phyloP scores from a whole-genome alignment of 331 rosid species.

The Rosa hybrid region DNA sequence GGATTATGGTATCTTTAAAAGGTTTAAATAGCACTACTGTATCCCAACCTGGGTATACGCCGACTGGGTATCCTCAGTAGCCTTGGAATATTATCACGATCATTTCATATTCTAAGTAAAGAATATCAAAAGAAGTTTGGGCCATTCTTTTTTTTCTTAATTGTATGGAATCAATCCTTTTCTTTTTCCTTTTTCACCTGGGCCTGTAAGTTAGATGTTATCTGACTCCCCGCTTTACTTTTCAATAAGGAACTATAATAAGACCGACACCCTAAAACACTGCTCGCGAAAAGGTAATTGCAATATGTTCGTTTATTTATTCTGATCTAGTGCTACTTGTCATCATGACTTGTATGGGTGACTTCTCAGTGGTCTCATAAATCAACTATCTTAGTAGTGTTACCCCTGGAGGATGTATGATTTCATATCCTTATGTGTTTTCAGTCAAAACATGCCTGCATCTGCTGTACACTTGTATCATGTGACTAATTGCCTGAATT shows the following conservation, averaged over 20 bases:
- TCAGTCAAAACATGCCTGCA: neutral
- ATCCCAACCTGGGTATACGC: neutral
- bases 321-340: neutral
- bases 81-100: neutral
- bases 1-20: neutral
- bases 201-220: neutral
- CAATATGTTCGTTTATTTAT: neutral
- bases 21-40: neutral
- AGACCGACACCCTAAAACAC: neutral
- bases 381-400: neutral
- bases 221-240: neutral
- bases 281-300: neutral
- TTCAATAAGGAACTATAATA: neutral
- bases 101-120: neutral
- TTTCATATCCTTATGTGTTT: neutral
- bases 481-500: neutral
- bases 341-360: neutral
- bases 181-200: neutral
- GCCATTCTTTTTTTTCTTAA: neutral
- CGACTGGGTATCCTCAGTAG: neutral
- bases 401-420: neutral
- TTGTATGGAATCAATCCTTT: neutral
- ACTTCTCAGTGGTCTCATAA: neutral
- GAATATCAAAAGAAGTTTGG: slow-evolving; percentile 1
- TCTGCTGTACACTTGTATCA: neutral